Evolutionary conservation across 148 eudicot species (phyloP).

Genomic region (Gaultheria prostrata): DNA sequence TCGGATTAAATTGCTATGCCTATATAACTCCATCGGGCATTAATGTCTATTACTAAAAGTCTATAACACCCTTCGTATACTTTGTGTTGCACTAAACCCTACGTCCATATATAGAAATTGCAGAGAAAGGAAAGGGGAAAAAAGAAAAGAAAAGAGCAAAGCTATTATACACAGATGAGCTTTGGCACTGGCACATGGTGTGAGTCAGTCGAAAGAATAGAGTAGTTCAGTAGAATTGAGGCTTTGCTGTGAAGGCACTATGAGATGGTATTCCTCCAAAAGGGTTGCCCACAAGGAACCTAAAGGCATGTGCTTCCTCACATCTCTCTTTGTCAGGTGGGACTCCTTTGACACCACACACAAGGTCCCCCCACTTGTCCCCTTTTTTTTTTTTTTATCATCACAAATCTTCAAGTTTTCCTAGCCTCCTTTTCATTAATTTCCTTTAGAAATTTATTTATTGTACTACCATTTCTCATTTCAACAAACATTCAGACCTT

Average conservation of each 20-base stretch:
- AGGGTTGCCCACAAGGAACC: not conserved
- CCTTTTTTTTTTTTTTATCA: too few relatives aligned
- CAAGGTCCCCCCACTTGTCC: not conserved
- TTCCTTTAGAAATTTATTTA: not conserved
- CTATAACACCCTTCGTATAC: not conserved
- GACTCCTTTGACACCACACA: slow-evolving; percentile 20
- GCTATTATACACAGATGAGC: not conserved
- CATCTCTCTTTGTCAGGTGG: slow-evolving; percentile 26
- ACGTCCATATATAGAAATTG: not conserved
- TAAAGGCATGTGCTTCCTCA: slow-evolving; percentile 21
- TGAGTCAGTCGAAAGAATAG: not conserved
- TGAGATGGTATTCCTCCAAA: too few relatives aligned
- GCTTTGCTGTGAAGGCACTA: slow-evolving; percentile 6
- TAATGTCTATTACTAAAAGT: not conserved
- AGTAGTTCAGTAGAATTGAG: not conserved
- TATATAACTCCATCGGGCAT: not conserved
- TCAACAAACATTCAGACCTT: not conserved
- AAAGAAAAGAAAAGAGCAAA: not conserved
- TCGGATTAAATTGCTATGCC: not conserved
- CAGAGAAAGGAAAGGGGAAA: not conserved
- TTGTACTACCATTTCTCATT: not conserved
- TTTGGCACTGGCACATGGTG: slow-evolving; percentile 6
- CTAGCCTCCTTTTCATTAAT: not conserved
- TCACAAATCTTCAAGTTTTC: not conserved
- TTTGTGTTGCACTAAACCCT: too few relatives aligned